phyloP scores from a whole-genome alignment of 2,329 filamentous ascomycete genomes.

The Exutisphaerella laricina region DNA sequence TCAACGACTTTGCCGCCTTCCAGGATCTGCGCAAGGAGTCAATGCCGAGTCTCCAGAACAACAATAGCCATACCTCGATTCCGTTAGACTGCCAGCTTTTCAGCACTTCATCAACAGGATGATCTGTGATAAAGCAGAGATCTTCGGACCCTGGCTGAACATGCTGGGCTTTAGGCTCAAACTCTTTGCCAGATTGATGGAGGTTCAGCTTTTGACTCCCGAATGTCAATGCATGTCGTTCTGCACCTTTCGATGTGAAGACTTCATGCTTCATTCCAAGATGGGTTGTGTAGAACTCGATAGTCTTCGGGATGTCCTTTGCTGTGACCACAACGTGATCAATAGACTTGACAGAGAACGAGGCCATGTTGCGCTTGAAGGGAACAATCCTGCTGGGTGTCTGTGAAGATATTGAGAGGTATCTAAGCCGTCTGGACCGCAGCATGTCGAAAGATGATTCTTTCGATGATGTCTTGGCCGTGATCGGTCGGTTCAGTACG shows the following conservation, averaged over 20 bases:
- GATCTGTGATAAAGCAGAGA: slow-evolving; percentile 54
- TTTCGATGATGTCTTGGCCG: slow-evolving; percentile 1
- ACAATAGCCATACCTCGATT: slow-evolving; percentile 37
- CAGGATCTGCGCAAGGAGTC: slow-evolving; percentile 19
- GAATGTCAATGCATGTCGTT: slow-evolving; percentile 51
- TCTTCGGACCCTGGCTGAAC: slow-evolving; percentile 55
- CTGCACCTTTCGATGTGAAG: slow-evolving; percentile 40
- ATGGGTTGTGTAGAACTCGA: slow-evolving; percentile 51
- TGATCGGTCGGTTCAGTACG: too few species aligned
- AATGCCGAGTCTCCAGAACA: slow-evolving; percentile 10
- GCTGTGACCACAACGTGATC: slow-evolving; percentile 60
- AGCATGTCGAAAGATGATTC: not conserved
- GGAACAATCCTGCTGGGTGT: not conserved
- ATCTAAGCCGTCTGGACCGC: not conserved
- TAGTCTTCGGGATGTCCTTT: slow-evolving; percentile 44
- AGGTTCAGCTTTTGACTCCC: slow-evolving; percentile 58
- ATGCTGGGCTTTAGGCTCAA: slow-evolving; percentile 52
- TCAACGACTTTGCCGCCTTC: slow-evolving; percentile 50
- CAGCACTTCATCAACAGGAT: slow-evolving; percentile 46
- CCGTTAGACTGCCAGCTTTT: slow-evolving; percentile 39
- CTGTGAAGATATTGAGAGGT: not conserved
- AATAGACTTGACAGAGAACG: slow-evolving; percentile 39
- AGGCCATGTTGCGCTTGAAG: too few species aligned
- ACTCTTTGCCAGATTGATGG: slow-evolving; percentile 51
- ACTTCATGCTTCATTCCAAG: slow-evolving; percentile 54